phyloP scores from a whole-genome alignment of 2,329 filamentous ascomycete species.

The Aspergillus tamarii region DNA sequence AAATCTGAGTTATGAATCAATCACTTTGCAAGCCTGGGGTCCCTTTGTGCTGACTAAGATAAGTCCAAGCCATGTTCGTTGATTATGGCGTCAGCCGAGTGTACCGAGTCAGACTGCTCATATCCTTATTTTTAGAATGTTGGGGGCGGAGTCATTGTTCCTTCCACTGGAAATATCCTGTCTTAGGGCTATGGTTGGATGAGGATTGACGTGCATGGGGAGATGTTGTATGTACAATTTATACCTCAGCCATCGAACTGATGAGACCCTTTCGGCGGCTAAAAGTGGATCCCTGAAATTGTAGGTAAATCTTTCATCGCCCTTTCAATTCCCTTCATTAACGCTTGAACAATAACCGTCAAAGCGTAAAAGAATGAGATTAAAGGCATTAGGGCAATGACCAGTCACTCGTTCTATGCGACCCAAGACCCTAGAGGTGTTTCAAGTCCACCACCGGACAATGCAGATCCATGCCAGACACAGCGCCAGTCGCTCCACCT shows the following conservation, averaged over 20 bases:
- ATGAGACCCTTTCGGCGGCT: background rate
- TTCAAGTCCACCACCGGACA: background rate
- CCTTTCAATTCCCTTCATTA: background rate
- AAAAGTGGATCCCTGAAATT: background rate
- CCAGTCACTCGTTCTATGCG: background rate
- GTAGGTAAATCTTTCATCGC: background rate
- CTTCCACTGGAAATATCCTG: background rate
- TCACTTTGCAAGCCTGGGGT: background rate
- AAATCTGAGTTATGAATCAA: background rate
- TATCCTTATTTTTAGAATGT: background rate
- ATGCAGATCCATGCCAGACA: constrained; percentile 5
- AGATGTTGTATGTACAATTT: background rate
- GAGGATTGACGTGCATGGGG: too few species aligned
- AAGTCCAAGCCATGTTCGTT: background rate
- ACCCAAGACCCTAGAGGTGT: background rate
- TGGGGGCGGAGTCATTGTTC: background rate
- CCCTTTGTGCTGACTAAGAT: background rate
- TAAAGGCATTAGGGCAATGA: background rate
- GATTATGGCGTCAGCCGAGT: too few species aligned
- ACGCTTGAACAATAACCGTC: background rate
- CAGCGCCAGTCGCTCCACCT: background rate
- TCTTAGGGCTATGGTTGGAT: background rate
- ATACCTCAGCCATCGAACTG: too few species aligned
- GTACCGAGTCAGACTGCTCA: background rate
- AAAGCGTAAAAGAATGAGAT: background rate